Evolutionary conservation across 768 basidiomycete species (phyloP), one percentile per base, ranked within the genome.

Genomic region (Terana coerulea): DNA sequence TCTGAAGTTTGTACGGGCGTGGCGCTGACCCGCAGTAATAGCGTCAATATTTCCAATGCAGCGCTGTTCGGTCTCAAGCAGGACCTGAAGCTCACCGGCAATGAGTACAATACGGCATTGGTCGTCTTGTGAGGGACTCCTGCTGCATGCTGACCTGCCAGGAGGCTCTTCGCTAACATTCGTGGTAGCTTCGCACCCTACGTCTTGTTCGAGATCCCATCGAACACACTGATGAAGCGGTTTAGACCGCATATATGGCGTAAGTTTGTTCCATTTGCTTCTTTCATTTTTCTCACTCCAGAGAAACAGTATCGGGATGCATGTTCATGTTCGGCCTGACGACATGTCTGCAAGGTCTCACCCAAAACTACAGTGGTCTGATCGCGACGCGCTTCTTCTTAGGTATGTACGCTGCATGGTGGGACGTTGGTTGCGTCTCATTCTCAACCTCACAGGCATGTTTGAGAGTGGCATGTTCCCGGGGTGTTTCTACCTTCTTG

Each of bases 241-340:
- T 64, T 69, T 58, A 69, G 69, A 21, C 69, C 73, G 0, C 63
- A 72, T 46, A 60, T 71, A 17, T 65, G 66, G 65, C 53, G 65
- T 64, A 53, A 12, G 65, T 59, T 3, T 34, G n/a, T 25, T 14
- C 19, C 22, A 9, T 31, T 28, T 31, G 1, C 21, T 15, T 31
- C 39, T 1, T 21, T 17, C 25, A 10, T 42, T 17, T 8, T 26
- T 34, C 53, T 41, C 29, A 41, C 14, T 25, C 33, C 14, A 33
- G 25, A 25, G 17, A n/a, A n/a, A 28, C 39, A 66, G 65, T 75
- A 9, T 68, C 72, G 1, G 42, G 58, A 1, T 65, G 72, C 52
- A 68, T 73, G 53, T 64, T 63, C 49, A 36, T 63, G 6, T 75
- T 73, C 64, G 73, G 73, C 11, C 46, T 72, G 11, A 64, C 69